A percentile compares a stretch with the other conserved stretches of the same genome.
Evolutionary conservation across 345 rosid genomes (phyloP).

Genomic region (Aurinia saxatilis): DNA sequence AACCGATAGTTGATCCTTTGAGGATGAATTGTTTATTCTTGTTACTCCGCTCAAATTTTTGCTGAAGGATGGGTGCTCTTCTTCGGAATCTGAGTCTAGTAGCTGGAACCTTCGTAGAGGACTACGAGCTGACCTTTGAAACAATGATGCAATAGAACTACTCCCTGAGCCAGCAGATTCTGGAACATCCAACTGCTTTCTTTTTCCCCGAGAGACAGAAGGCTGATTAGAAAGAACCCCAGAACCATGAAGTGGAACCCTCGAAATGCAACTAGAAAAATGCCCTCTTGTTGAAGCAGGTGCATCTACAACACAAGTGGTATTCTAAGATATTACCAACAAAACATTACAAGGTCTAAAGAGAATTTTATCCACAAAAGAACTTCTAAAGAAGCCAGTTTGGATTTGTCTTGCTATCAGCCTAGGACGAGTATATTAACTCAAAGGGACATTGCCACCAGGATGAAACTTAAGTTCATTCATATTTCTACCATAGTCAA

Average conservation of each 20-base stretch:
- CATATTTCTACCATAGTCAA: neutral
- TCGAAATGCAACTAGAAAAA: conserved; percentile 61
- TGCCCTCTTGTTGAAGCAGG: conserved; percentile 32
- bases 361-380: neutral
- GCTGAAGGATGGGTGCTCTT: conserved; percentile 32
- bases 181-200: conserved; percentile 32
- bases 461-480: neutral
- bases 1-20: conserved; percentile 23
- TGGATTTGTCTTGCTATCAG: neutral
- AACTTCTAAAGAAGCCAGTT: neutral
- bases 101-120: conserved; percentile 85
- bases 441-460: neutral
- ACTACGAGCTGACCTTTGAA: conserved; percentile 51
- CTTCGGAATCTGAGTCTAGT: conserved; percentile 77
- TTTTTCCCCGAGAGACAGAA: conserved; percentile 31
- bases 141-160: conserved; percentile 28
- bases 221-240: conserved; percentile 36
- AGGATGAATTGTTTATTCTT: conserved; percentile 16
- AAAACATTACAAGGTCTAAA: neutral
- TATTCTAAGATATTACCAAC: neutral
- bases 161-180: conserved; percentile 36
- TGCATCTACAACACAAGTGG: conserved; percentile 31
- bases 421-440: neutral
- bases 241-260: conserved; percentile 43
- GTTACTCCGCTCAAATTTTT: conserved; percentile 26